Conservation (phyloP, 768 basidiomycete species). For the Amanita pallidorosea region DNA sequence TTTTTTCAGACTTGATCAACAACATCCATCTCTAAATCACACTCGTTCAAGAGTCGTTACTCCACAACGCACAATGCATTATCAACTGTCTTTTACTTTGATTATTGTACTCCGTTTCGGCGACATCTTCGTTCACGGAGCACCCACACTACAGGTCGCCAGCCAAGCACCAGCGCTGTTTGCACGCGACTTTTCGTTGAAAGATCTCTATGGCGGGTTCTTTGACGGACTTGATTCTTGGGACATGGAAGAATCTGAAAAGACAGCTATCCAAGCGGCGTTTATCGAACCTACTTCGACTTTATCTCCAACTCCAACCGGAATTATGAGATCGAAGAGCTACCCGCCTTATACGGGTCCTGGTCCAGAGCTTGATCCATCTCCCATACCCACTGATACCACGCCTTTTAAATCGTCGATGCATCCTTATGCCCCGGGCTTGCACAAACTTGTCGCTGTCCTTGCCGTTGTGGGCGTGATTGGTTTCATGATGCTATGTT, state of each 20-base stretch:
- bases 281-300: neutral
- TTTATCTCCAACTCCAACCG: neutral
- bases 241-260: neutral
- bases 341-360: constrained; percentile 2
- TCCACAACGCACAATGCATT: neutral
- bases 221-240: neutral
- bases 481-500: constrained; percentile 2
- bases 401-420: neutral
- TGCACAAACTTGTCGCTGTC: constrained; percentile 5
- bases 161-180: neutral
- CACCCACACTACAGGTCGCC: neutral
- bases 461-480: neutral
- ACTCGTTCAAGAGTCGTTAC: neutral
- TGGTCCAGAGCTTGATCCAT: constrained; percentile 1
- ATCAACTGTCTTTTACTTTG: neutral
- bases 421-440: neutral
- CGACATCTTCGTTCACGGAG: neutral
- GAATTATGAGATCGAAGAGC: neutral
- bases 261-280: neutral
- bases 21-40: neutral
- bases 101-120: neutral
- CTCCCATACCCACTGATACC: neutral
- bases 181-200: neutral
- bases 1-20: neutral
- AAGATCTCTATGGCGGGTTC: constrained; percentile 1